Percentiles rank a stretch among this genome's conserved stretches.
Evolutionary conservation across 768 basidiomycete genomes (phyloP).

Genomic region (Cystofilobasidium ferigula): DNA sequence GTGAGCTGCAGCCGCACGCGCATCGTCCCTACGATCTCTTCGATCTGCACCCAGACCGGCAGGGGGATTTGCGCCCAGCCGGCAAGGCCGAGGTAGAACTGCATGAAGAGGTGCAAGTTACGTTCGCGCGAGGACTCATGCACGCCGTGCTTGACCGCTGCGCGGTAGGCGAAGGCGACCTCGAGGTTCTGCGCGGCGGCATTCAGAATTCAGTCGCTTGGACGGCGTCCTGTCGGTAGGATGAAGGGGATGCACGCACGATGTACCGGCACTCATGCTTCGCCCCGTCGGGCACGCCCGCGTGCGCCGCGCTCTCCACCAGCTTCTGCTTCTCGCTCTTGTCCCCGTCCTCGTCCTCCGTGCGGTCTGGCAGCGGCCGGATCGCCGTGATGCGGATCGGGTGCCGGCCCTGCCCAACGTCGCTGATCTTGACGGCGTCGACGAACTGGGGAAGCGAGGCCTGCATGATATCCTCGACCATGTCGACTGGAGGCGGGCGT

Average conservation of each 20-base stretch:
- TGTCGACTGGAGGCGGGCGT: slow-evolving; percentile 45
- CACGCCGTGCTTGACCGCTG: slow-evolving; percentile 44
- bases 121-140: slow-evolving; percentile 40
- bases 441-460: slow-evolving; percentile 46
- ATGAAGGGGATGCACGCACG: neutral
- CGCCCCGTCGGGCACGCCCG: slow-evolving; percentile 37
- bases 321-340: slow-evolving; percentile 43
- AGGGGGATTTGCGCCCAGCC: slow-evolving; percentile 14
- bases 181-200: slow-evolving; percentile 49
- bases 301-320: slow-evolving; percentile 34
- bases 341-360: slow-evolving; percentile 40
- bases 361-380: slow-evolving; percentile 47
- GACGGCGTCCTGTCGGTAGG: no score
- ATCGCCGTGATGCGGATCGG: slow-evolving; percentile 59
- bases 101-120: slow-evolving; percentile 55
- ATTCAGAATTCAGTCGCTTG: neutral
- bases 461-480: slow-evolving; percentile 44
- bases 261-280: slow-evolving; percentile 39
- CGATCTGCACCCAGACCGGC: slow-evolving; percentile 59
- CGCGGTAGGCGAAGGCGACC: slow-evolving; percentile 55
- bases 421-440: slow-evolving; percentile 57
- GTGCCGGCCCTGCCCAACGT: slow-evolving; percentile 57
- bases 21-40: slow-evolving; percentile 51
- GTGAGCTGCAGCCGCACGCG: slow-evolving; percentile 60
- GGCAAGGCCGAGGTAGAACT: slow-evolving; percentile 51